Evolutionary conservation across 2,329 filamentous ascomycete species (phyloP), one percentile per base, ranked within the genome.

Genomic region (Monilinia fructicola): DNA sequence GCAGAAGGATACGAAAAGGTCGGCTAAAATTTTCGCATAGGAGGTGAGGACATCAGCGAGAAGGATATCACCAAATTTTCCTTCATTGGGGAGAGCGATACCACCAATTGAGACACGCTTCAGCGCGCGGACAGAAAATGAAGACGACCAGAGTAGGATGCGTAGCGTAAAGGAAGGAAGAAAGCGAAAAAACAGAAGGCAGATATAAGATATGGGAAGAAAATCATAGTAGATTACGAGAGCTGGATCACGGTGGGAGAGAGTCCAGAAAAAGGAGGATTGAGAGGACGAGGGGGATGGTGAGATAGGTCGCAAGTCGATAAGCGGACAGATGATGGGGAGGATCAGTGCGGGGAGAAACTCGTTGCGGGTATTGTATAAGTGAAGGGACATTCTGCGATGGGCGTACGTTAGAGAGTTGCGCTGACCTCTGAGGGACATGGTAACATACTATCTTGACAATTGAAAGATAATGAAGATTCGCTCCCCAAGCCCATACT

Each of bases 1-100:
- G 85, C 93, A 98, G 38, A 93, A 79, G 58, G 88, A 88, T 65
- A 98, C 90, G 77, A 93, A 97, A 16, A 97, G 80, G 77, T 99
- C 95, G 31, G 89, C 94, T 38, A 96, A 83, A 40, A 97, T 90
- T 78, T 96, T 97, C 69, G 94, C 90, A 77, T 98, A 99, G 74
- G 91, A 96, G 53, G 95, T 99, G 73, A 98, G 80, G 65, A 93
- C 94, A 83, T 99, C 95, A 44, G 95, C 93, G 23, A 99, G 86
- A 67, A 99, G 80, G 63, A 98, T 90, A 76, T 99, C 95, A 66
- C 92, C 94, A 74, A 98, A 98, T 76, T 96, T 97, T 65, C 94
- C 93, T 78, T 97, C 91, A 72, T 91, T 86, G 0, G 91, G 82
- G 78, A 94, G 89, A 18, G 95, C 94, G 31, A 99, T 84, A 0